These are phyloP conservation scores for Pseudogymnoascus sp. DNA, from an alignment of 2,329 filamentous ascomycete genomes.

Conservation along the genomic window DNA sequence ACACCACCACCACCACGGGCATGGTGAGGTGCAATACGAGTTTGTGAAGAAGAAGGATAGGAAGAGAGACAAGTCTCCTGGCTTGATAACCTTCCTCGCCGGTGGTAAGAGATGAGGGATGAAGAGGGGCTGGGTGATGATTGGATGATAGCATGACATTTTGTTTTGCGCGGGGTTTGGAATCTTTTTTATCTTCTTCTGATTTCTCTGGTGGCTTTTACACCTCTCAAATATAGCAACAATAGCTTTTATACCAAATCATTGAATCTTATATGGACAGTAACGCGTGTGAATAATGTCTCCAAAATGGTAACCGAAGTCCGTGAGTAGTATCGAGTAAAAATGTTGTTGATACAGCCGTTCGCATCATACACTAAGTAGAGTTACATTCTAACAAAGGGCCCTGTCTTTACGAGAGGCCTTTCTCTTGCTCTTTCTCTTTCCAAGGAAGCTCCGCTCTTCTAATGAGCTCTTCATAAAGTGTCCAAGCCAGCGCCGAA, in stretches of 20 bases:
- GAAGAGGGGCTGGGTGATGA: not conserved
- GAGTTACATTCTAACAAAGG: not conserved
- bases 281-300: not conserved
- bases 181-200: not conserved
- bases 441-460: slow-evolving; percentile 43
- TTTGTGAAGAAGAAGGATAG: slow-evolving; percentile 25
- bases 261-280: not conserved
- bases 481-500: slow-evolving; percentile 91
- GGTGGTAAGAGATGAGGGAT: slow-evolving; percentile 19
- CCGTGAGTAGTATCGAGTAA: not conserved
- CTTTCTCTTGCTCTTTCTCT: not conserved
- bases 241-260: slow-evolving; percentile 4
- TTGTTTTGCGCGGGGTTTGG: not conserved
- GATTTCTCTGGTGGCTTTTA: not conserved
- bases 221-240: slow-evolving; percentile 1
- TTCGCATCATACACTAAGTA: not conserved
- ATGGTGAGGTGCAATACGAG: slow-evolving; percentile 19
- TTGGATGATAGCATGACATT: not conserved
- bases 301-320: not conserved
- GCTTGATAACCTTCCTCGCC: slow-evolving; percentile 24
- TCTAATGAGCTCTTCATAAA: slow-evolving; percentile 88
- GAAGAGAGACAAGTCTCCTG: slow-evolving; percentile 22
- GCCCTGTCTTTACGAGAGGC: not conserved
- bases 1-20: slow-evolving; percentile 17
- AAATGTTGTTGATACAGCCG: not conserved